Base-by-base conservation (phyloP, 169 alveolate species). In the Plasmodium gonderi region DNA sequence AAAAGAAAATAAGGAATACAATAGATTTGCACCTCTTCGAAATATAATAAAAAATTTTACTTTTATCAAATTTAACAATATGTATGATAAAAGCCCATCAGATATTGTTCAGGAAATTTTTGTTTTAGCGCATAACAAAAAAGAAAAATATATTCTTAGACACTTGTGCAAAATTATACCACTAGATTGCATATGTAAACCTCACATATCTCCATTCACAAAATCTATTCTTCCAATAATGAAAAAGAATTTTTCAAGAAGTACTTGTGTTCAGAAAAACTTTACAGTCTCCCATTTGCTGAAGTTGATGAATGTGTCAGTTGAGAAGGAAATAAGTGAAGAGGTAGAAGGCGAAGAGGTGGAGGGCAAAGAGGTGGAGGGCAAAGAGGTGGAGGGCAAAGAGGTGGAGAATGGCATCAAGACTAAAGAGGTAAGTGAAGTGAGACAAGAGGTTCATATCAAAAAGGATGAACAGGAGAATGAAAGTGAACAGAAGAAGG, bases 151-250 rank as follows among this genome's bases (percentile, higher is more conserved):
- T 85, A 51, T 51, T 12, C 64, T 95, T 5, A 79, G 96, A 44
- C 93, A 93, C 40, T 38, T 95, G 26, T 92, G 95, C 20, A 92
- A 94, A 69, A 90, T 95, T 49, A 91, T 95, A n/a, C 97, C 97
- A 0, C 60, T 90, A 23, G 96, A 95, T 60, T 40, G 68, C 31
- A 91, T 95, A 9, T 95, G 97, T 79, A 93, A 94, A 65, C 96
- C 97, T 1, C 94, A 94, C 20, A 49, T 85, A 17, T 85, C 92
- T 3, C 85, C 85, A n/a, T 85, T 85, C 38, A 85, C 68, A 33
- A 85, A 85, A 67, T 33, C 87, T 31, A 23, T 85, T 14, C 72
- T 85, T 7, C 92, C 92, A 29, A 12, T 85, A 26, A 6, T 85
- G 8, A 74, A 60, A 26, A 29, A 54, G 9, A 64, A 85, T n/a